phyloP scores from a whole-genome alignment of 2,329 filamentous ascomycete genomes.

The Coleophoma cylindrospora region DNA sequence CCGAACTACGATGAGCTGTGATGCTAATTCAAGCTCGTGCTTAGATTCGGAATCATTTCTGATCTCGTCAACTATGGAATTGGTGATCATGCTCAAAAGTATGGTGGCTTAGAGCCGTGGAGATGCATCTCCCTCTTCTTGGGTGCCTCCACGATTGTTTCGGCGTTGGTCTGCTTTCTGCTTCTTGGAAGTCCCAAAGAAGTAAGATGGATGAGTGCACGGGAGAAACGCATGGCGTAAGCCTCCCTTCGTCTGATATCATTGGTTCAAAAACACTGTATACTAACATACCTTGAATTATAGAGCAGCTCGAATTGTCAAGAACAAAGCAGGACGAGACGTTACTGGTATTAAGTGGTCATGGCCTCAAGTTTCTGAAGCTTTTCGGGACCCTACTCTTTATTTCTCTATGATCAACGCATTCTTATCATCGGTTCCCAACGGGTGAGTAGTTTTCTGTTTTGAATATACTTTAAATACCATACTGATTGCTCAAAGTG shows the following conservation, averaged over 20 bases:
- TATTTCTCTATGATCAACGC: neutral
- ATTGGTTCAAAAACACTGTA: too few species aligned
- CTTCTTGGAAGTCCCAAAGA: slow-evolving; percentile 20
- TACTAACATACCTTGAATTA: neutral
- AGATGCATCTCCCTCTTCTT: slow-evolving; percentile 14
- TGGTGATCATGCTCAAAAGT: slow-evolving; percentile 9
- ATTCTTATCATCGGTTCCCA: neutral
- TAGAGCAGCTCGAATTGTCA: slow-evolving; percentile 14
- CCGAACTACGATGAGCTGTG: too few species aligned
- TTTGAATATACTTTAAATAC: neutral
- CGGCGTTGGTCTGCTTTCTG: slow-evolving; percentile 13
- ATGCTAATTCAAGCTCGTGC: too few species aligned
- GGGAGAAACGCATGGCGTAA: slow-evolving; percentile 16
- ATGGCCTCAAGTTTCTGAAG: neutral
- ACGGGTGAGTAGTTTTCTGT: neutral
- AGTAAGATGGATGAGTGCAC: slow-evolving; percentile 16
- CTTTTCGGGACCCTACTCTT: neutral
- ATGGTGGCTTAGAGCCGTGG: slow-evolving; percentile 15
- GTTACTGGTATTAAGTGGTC: neutral
- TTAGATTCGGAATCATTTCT: neutral
- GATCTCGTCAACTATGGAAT: slow-evolving; percentile 16
- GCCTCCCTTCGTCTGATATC: neutral
- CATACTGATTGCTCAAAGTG: neutral
- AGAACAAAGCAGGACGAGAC: slow-evolving; percentile 14
- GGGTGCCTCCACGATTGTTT: slow-evolving; percentile 13